Base-by-base conservation (phyloP, 306 rosid genomes). In the Geum urbanum region DNA sequence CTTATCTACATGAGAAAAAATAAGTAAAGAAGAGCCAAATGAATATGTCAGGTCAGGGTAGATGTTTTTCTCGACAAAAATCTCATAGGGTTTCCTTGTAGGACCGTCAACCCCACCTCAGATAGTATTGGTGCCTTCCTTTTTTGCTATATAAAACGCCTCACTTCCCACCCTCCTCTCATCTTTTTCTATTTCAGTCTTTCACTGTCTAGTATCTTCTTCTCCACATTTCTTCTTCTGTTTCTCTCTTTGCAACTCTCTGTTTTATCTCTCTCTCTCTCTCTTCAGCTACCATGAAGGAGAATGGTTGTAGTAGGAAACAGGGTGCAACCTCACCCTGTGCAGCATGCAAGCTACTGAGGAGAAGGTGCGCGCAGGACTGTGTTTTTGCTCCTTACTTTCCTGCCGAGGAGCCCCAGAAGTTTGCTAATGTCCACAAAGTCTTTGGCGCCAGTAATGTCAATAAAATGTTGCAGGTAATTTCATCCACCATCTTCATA, bases 371-470 rank as follows among this genome's bases (percentile, higher is more conserved):
- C 13, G 86, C 91, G 0, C 79, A 88, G 39, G 95, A 88, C 48
- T 90, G 96, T 27, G 92, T 90, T 7, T 90, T 90, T 59, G 92
- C 95, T 50, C 96, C 96, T 8, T 86, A 88, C 74, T 90, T 90
- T 3, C 96, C 96, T 0, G 92, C 96, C 0, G 91, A 90, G 27
- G 84, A 90, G 66, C 95, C 95, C 5, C 95, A 83, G 50, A 90
- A 90, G 68, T 90, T 90, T 62, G 95, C 96, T 16, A 87, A 86
- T 19, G 96, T 90, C n/a, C 96, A 90, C 77, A 90, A 82, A 62
- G 96, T 90, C 3, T 90, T 90, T 40, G 96, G 96, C 39, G 96
- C 96, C 12, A 90, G 96, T 74, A 90, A 90, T 71, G 88, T 90
- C 85, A 88, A 86, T 86, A 90, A 90, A 76, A 90, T 90, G 96